Percentiles rank a stretch among this genome's conserved stretches.
These are phyloP conservation scores for Euclidium syriacum DNA, from an alignment of 345 rosid genomes.

Conservation along the genomic window DNA sequence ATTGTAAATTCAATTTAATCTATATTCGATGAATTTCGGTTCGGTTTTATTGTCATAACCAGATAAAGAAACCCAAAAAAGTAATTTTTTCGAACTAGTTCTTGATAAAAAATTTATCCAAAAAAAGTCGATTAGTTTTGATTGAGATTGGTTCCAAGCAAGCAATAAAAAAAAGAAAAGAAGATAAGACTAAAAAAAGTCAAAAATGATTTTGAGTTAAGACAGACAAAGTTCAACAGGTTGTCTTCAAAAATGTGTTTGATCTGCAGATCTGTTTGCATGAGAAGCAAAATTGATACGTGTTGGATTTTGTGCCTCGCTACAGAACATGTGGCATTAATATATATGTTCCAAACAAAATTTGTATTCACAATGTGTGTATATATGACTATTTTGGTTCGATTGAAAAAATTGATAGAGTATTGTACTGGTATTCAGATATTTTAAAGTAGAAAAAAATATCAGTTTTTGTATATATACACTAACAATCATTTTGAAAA, in stretches of 20 bases:
- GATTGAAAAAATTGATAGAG: neutral
- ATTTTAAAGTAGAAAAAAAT: neutral
- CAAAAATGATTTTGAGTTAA: neutral
- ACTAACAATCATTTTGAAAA: too few relatives aligned
- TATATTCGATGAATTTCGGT: too few relatives aligned
- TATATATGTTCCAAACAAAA: neutral
- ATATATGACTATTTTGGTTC: neutral
- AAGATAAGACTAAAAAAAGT: slow-evolving; percentile 1
- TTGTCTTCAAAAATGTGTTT: neutral
- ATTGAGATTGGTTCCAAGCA: neutral
- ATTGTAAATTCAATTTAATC: too few relatives aligned
- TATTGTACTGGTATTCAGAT: neutral
- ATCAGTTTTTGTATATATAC: neutral
- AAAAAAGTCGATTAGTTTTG: neutral
- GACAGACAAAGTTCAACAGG: neutral
- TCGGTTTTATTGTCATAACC: too few relatives aligned
- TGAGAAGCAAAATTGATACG: slow-evolving; percentile 22
- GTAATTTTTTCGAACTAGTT: neutral
- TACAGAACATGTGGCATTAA: slow-evolving; percentile 20
- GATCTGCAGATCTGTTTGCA: slow-evolving; percentile 32
- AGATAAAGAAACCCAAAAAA: neutral
- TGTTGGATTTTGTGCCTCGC: slow-evolving; percentile 2
- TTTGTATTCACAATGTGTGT: neutral
- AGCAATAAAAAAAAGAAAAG: neutral
- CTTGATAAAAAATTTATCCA: neutral